phyloP scores from a whole-genome alignment of 495 filamentous ascomycete species.

The Penicillium pancosmium region DNA sequence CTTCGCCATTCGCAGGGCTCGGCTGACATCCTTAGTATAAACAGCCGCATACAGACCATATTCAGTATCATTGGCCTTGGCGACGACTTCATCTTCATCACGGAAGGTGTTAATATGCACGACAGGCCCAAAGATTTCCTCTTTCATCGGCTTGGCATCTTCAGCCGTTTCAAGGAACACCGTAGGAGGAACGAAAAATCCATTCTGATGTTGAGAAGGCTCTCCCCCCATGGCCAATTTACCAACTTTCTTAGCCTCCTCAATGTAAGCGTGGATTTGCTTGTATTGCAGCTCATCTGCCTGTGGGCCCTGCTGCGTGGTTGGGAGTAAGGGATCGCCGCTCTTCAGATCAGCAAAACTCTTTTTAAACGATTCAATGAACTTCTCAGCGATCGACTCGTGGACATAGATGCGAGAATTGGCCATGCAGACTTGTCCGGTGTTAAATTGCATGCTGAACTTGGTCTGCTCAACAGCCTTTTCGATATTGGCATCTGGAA shows the following conservation, averaged over 20 bases:
- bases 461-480: conserved; percentile 76
- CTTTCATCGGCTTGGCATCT: conserved; percentile 36
- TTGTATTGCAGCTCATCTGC: conserved; percentile 84
- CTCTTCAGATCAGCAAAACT: conserved; percentile 44
- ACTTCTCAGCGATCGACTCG: conserved; percentile 75
- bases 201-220: conserved; percentile 24
- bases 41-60: conserved; percentile 46
- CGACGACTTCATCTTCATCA: conserved; percentile 43
- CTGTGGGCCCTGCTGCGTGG: conserved; percentile 89
- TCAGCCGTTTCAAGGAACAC: conserved; percentile 42
- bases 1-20: conserved; percentile 49
- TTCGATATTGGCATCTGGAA: conserved; percentile 68
- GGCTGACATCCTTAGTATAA: conserved; percentile 51
- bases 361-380: conserved; percentile 80
- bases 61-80: conserved; percentile 44
- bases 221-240: conserved; percentile 18
- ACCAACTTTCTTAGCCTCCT: conserved; percentile 74
- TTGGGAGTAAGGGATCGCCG: conserved; percentile 76
- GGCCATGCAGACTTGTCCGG: conserved; percentile 55
- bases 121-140: conserved; percentile 54
- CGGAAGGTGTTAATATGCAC: conserved; percentile 43
- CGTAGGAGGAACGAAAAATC: conserved; percentile 50
- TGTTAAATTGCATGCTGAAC: conserved; percentile 43
- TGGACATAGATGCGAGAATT: conserved; percentile 54
- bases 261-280: conserved; percentile 85